Conservation (phyloP, 225 moss, liverwort and hornwort species). For the Marchantia polymorpha region DNA sequence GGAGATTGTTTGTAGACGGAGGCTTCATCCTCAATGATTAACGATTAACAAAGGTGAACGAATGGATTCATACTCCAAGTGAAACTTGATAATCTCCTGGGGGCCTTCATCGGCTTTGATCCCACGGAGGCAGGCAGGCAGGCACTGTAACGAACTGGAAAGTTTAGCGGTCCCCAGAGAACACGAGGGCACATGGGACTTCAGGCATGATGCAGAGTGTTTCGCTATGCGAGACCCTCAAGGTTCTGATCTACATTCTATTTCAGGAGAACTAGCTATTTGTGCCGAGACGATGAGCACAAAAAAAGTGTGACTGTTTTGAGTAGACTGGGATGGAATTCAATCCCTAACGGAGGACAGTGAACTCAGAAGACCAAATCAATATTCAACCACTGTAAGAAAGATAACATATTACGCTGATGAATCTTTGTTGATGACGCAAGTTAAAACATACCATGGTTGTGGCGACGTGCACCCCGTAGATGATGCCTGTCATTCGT, state of each 20-base stretch:
- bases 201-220: background rate
- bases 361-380: background rate
- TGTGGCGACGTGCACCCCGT: slow-evolving; percentile 65
- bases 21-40: too few relatives aligned
- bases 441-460: slow-evolving; percentile 57
- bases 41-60: too few relatives aligned
- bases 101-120: too few relatives aligned
- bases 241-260: background rate
- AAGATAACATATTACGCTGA: background rate
- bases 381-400: background rate
- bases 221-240: background rate
- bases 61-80: too few relatives aligned
- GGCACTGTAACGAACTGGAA: too few relatives aligned
- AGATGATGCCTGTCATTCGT: slow-evolving; percentile 66
- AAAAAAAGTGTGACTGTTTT: background rate
- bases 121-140: too few relatives aligned
- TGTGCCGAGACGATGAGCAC: background rate
- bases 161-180: too few relatives aligned
- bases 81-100: too few relatives aligned
- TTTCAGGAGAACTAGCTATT: too few relatives aligned
- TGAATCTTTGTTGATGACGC: background rate
- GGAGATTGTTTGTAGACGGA: too few relatives aligned
- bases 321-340: background rate
- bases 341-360: background rate
- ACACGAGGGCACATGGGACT: too few relatives aligned